Conservation (phyloP, 2,329 filamentous ascomycete species). For the Fusarium sp. region DNA sequence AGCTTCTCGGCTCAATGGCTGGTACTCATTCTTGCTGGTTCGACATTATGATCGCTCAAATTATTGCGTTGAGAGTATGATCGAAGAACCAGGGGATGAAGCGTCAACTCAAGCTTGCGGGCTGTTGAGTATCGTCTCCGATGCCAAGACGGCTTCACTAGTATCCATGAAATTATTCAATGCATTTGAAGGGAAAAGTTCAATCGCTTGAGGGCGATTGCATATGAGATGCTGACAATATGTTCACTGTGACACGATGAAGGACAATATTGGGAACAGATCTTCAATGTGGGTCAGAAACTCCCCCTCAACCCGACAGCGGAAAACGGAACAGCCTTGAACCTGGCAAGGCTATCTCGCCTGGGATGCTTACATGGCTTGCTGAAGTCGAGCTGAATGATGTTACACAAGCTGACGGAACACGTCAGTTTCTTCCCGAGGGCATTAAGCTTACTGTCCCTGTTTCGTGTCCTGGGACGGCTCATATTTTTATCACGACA, state of each 20-base stretch:
- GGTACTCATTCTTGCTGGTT: accelerated
- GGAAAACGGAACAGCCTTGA: neutral
- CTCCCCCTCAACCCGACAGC: neutral
- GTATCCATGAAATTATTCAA: neutral
- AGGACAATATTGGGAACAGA: conserved; percentile 15
- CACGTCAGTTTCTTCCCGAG: conserved; percentile 6
- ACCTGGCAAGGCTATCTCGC: neutral
- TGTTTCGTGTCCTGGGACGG: neutral
- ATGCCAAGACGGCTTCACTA: neutral
- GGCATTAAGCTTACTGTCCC: conserved; percentile 3
- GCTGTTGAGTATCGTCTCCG: neutral
- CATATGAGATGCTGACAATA: conserved; percentile 8
- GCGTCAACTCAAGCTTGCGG: neutral
- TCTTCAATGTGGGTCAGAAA: neutral
- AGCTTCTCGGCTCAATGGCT: too few species aligned
- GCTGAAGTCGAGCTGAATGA: neutral
- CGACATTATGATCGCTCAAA: neutral
- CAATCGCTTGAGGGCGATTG: neutral
- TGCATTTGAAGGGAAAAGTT: neutral
- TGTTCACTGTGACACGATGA: conserved; percentile 1
- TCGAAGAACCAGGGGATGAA: neutral
- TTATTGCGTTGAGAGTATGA: too few species aligned
- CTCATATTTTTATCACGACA: neutral
- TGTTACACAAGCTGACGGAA: neutral
- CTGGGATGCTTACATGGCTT: neutral